These are phyloP conservation scores for Endocarpon pusillum DNA, from an alignment of 495 filamentous ascomycete genomes.

Conservation along the genomic window DNA sequence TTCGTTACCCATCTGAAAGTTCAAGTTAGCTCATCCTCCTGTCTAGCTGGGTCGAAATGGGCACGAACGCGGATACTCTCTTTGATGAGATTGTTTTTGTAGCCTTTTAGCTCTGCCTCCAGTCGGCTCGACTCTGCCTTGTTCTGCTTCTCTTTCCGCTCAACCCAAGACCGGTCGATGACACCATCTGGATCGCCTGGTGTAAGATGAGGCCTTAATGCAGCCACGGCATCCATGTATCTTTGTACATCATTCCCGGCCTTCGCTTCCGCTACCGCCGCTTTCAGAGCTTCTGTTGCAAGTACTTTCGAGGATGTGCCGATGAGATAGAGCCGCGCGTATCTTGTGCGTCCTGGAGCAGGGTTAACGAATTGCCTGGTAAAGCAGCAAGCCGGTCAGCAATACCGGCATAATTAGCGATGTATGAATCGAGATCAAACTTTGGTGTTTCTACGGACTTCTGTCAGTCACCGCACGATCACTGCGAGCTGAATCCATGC, in stretches of 20 bases:
- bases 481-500: too few relatives aligned
- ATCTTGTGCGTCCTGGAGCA: conserved; percentile 45
- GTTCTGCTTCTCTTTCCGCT: conserved; percentile 41
- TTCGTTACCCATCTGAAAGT: conserved; percentile 53
- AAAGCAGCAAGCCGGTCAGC: conserved; percentile 4
- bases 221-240: conserved; percentile 53
- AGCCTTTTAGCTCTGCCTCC: conserved; percentile 70
- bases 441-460: conserved; percentile 53
- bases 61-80: conserved; percentile 76
- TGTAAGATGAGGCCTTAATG: conserved; percentile 36
- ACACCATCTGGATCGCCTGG: conserved; percentile 50
- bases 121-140: conserved; percentile 51
- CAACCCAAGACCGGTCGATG: conserved; percentile 54
- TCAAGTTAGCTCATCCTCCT: conserved; percentile 1
- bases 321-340: conserved; percentile 67
- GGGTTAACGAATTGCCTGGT: conserved; percentile 3
- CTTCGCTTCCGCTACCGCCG: conserved; percentile 61
- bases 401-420: conserved; percentile 78
- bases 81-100: conserved; percentile 95
- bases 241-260: conserved; percentile 51
- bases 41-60: background rate
- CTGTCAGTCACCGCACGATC: too few relatives aligned
- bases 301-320: conserved; percentile 61
- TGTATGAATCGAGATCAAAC: conserved; percentile 84
- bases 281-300: conserved; percentile 61